Conservation (phyloP, 768 basidiomycete species). For the Lentinus tigrinus region DNA sequence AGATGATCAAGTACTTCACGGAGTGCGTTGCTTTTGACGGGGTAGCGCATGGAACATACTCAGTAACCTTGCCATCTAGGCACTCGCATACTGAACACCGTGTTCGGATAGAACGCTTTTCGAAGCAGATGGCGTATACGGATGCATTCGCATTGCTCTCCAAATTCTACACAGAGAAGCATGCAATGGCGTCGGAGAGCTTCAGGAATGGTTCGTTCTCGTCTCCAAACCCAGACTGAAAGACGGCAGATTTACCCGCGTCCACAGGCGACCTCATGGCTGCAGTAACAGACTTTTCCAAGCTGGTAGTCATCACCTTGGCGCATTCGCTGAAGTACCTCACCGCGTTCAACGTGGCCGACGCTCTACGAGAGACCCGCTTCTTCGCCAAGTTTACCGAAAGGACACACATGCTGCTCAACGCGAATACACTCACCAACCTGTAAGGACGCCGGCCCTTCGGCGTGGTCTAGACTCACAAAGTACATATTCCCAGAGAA, state of each 20-base stretch:
- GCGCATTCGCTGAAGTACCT: slow-evolving; percentile 74
- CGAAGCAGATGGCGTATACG: slow-evolving; percentile 53
- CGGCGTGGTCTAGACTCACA: background rate
- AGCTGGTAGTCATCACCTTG: slow-evolving; percentile 66
- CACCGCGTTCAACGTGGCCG: slow-evolving; percentile 70
- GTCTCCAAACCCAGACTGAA: slow-evolving; percentile 4
- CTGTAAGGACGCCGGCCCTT: slow-evolving; percentile 38
- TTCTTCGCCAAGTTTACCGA: slow-evolving; percentile 81
- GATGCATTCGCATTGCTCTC: slow-evolving; percentile 70
- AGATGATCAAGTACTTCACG: slow-evolving; percentile 72
- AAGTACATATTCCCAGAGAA: slow-evolving; percentile 45
- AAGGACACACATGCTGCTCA: slow-evolving; percentile 81
- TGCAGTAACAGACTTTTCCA: slow-evolving; percentile 62
- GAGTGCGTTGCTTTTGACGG: slow-evolving; percentile 43
- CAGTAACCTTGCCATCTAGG: background rate
- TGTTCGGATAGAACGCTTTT: slow-evolving; percentile 65
- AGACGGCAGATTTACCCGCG: too few relatives aligned
- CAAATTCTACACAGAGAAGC: slow-evolving; percentile 61
- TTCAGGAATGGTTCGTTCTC: slow-evolving; percentile 43
- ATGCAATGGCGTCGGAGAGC: slow-evolving; percentile 39
- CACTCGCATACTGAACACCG: slow-evolving; percentile 32
- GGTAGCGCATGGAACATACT: background rate
- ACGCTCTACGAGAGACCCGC: slow-evolving; percentile 71
- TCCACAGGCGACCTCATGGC: slow-evolving; percentile 64
- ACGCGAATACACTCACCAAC: slow-evolving; percentile 84